phyloP scores from a whole-genome alignment of 2,329 filamentous ascomycete species.

The Aspergillus persii region DNA sequence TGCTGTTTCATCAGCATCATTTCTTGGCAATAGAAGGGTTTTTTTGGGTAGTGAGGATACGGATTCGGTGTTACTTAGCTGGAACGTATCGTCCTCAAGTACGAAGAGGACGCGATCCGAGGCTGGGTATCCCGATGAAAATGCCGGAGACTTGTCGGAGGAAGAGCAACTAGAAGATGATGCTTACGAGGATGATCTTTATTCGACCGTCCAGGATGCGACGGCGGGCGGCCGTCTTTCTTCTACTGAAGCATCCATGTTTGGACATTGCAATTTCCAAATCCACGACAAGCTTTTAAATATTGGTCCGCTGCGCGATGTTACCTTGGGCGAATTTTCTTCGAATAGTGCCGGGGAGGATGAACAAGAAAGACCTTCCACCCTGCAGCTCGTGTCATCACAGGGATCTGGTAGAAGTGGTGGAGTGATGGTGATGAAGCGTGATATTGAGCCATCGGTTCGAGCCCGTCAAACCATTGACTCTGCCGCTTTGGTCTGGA shows the following conservation, averaged over 20 bases:
- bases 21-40: constrained; percentile 65
- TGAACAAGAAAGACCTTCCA: constrained; percentile 39
- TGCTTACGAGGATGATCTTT: constrained; percentile 54
- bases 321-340: constrained; percentile 64
- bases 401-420: constrained; percentile 57
- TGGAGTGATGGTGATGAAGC: constrained; percentile 73
- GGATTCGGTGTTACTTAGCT: constrained; percentile 79
- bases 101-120: constrained; percentile 59
- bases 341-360: constrained; percentile 45
- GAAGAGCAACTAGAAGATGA: constrained; percentile 58
- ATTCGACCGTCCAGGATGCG: constrained; percentile 35
- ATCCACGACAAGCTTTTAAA: constrained; percentile 75
- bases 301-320: constrained; percentile 74
- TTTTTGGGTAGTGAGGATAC: constrained; percentile 84
- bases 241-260: constrained; percentile 20
- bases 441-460: constrained; percentile 71
- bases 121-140: constrained; percentile 53
- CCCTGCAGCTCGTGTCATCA: constrained; percentile 54
- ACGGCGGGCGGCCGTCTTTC: constrained; percentile 15
- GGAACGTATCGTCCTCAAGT: constrained; percentile 65
- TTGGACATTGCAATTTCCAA: constrained; percentile 66
- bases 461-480: constrained; percentile 70
- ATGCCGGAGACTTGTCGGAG: constrained; percentile 57
- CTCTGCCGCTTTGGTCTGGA: constrained; percentile 76
- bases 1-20: constrained; percentile 66